Evolutionary conservation across 1,284 basidiomycete genomes (phyloP).

Genomic region (Waitea zeae): DNA sequence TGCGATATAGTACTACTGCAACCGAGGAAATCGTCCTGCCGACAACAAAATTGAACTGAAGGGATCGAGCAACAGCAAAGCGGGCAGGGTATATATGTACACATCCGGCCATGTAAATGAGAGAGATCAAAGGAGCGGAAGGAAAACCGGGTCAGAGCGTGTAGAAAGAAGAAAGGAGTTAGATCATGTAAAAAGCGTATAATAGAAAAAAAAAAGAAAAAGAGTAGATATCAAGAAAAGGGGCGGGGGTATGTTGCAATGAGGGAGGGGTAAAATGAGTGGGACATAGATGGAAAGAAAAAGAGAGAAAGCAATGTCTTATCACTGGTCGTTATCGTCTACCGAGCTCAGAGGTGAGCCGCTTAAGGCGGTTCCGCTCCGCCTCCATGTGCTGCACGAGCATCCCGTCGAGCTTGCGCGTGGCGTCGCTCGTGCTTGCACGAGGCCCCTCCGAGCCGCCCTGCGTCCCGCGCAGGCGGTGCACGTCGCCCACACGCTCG

Average conservation of each 20-base stretch:
- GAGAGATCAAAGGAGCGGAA: too few species aligned
- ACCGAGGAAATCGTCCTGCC: too few species aligned
- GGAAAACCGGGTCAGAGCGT: too few species aligned
- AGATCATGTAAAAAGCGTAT: too few species aligned
- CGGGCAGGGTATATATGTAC: too few species aligned
- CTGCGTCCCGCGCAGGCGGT: constrained; percentile 14
- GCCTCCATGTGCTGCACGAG: constrained; percentile 57
- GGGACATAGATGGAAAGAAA: not conserved
- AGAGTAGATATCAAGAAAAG: not conserved
- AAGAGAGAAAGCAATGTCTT: not conserved
- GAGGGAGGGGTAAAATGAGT: not conserved
- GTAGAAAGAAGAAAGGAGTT: too few species aligned
- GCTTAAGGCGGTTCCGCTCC: constrained; percentile 52
- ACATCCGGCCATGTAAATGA: too few species aligned
- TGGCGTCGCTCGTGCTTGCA: not conserved
- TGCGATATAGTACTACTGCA: too few species aligned
- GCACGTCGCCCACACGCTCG: constrained; percentile 10
- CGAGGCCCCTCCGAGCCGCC: constrained; percentile 15
- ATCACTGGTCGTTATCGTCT: not conserved
- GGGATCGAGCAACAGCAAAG: too few species aligned
- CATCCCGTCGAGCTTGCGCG: constrained; percentile 34
- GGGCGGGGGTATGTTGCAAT: not conserved
- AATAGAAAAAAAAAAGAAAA: too few species aligned
- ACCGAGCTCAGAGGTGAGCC: constrained; percentile 27
- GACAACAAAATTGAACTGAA: too few species aligned